phyloP scores from a whole-genome alignment of 129 eudicot genomes.

The Kitagawia praeruptora region DNA sequence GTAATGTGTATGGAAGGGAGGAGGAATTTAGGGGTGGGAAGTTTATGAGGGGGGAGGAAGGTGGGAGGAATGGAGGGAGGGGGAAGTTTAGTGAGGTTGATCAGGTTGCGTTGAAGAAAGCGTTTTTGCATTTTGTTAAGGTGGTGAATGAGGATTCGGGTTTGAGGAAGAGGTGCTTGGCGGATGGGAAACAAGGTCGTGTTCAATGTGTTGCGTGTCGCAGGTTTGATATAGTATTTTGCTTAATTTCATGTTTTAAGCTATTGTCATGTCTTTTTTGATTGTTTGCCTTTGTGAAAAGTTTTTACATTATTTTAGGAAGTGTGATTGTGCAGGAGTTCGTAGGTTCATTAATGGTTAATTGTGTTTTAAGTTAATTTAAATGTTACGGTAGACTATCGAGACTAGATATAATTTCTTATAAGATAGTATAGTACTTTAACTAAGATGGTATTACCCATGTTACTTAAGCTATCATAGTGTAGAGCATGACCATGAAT shows the following conservation, averaged over 20 bases:
- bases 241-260: background rate
- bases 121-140: conserved; percentile 47
- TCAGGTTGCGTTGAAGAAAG: conserved; percentile 39
- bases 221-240: conserved; percentile 19
- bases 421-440: background rate
- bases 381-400: background rate
- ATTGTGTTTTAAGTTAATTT: background rate
- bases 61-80: background rate
- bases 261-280: conserved; percentile 9
- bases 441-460: background rate
- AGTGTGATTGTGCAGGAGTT: background rate
- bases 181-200: conserved; percentile 52
- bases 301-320: background rate
- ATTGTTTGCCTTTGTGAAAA: background rate
- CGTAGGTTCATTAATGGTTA: background rate
- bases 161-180: conserved; percentile 37
- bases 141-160: conserved; percentile 35
- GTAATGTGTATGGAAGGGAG: conserved; percentile 25
- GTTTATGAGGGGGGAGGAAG: conserved; percentile 30
- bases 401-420: background rate
- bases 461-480: background rate
- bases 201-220: conserved; percentile 42
- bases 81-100: conserved; percentile 32
- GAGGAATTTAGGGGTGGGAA: conserved; percentile 42
- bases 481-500: background rate